Base-by-base conservation (phyloP, 306 rosid species). In the Hippophae tibetana region DNA sequence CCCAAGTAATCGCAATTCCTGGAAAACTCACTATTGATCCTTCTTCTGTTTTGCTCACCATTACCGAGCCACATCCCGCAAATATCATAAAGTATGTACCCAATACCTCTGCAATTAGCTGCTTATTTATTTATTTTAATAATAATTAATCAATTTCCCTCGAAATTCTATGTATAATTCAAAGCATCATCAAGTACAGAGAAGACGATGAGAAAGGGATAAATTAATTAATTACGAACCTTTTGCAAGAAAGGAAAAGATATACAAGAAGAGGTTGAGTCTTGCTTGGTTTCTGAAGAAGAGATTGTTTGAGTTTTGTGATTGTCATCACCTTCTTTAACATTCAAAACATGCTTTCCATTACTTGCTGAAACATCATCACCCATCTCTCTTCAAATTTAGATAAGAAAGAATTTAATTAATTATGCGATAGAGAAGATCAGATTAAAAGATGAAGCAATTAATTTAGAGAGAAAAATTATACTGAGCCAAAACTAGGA, bases 51-150 rank as follows among this genome's bases (percentile, higher is more conserved):
- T 92, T 31, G 38, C 38, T 79, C 77, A 85, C 96, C 14, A 75
- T 78, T 63, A 83, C 78, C 3, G 99, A 54, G 0, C 70, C 96
- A 68, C 96, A 82, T 0, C 99, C 96, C 0, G 82, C 86, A 64
- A 92, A 92, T 61, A 88, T 68, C 84, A 92, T 26, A 70, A 92
- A 88, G 72, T 80, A 88, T 0, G 96, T 92, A 0, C 96, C 96
- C 58, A 88, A 61, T 14, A 72, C 60, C 76, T 92, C 99, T 1
- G 96, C 96, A 40, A 85, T 44, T 63, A 92, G 60, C 99, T 88
- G 71, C 6, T 64, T 43, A 55, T 6, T 5, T 9, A 47, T 18
- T 13, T 61, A 67, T 42, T 8, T 12, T 52, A 38, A 42, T 31
- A 41, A 48, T 13, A 60, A 42, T 18, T 18, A 18, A 18, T 18